Evolutionary conservation across 1,284 basidiomycete species (phyloP).

Genomic region (Mycosarcoma maydis): DNA sequence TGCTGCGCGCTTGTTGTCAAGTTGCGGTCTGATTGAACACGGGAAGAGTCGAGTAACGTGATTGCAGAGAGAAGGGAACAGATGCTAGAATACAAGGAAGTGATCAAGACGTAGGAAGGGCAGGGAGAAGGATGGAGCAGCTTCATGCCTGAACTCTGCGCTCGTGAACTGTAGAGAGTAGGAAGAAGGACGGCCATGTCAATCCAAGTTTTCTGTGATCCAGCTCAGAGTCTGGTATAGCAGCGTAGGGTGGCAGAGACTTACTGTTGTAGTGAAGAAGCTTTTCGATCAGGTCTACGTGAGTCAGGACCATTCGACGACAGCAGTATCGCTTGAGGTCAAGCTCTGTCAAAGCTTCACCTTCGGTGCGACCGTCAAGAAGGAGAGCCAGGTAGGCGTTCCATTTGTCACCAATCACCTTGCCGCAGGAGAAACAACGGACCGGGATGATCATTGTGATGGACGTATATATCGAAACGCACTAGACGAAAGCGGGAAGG

Average conservation of each 20-base stretch:
- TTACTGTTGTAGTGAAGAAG: constrained; percentile 92
- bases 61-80: constrained; percentile 1
- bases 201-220: no score
- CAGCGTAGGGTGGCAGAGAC: no score
- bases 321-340: constrained; percentile 95
- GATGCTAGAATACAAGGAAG: constrained; percentile 41
- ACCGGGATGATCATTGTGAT: constrained; percentile 61
- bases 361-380: constrained; percentile 68
- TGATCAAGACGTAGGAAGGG: not conserved
- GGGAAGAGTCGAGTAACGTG: no score
- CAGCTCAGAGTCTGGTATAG: no score
- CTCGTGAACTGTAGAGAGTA: constrained; percentile 26
- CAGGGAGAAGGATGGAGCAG: not conserved
- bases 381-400: constrained; percentile 65
- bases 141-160: constrained; percentile 33
- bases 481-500: no score
- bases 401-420: constrained; percentile 67
- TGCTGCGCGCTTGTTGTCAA: no score
- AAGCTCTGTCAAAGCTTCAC: constrained; percentile 89
- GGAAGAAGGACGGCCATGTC: no score
- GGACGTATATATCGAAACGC: no score
- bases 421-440: constrained; percentile 67
- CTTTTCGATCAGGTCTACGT: constrained; percentile 96
- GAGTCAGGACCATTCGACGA: constrained; percentile 94
- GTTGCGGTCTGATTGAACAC: no score